A percentile compares a stretch with the other conserved stretches of the same genome.
Conservation (phyloP, 129 eudicot species). For the sunflower (Helianthus annuus) region DNA sequence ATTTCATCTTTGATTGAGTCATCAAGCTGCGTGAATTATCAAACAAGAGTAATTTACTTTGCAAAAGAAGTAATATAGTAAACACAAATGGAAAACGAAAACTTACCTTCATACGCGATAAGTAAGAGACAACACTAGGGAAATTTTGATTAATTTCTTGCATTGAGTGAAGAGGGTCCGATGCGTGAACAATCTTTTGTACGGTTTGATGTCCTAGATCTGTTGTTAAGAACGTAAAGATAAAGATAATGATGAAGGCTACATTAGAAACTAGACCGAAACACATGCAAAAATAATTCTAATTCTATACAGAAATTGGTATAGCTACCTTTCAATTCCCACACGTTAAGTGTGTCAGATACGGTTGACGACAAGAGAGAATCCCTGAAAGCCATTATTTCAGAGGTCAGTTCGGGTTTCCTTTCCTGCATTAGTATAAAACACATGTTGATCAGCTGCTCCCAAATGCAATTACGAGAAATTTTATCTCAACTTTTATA, state of each 20-base stretch:
- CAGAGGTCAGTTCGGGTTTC: constrained; percentile 84
- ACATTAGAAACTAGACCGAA: background rate
- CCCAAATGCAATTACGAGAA: background rate
- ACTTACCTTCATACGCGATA: constrained; percentile 91
- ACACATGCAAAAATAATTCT: background rate
- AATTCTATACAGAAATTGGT: background rate
- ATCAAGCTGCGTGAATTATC: constrained; percentile 60
- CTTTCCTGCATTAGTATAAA: constrained; percentile 67
- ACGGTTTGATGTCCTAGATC: constrained; percentile 99
- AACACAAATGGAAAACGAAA: constrained; percentile 7
- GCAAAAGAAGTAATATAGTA: constrained; percentile 22
- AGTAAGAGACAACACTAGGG: constrained; percentile 92
- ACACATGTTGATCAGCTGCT: constrained; percentile 8
- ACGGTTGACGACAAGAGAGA: constrained; percentile 82
- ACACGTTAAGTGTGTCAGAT: constrained; percentile 93
- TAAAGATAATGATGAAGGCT: constrained; percentile 1
- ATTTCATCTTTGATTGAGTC: constrained; percentile 97
- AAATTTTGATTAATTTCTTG: constrained; percentile 95
- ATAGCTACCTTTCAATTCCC: constrained; percentile 89
- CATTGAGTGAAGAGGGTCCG: constrained; percentile 97
- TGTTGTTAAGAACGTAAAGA: constrained; percentile 35
- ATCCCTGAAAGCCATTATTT: constrained; percentile 94
- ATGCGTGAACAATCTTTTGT: constrained; percentile 92
- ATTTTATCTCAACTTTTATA: background rate
- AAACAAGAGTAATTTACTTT: constrained; percentile 18